phyloP scores from a whole-genome alignment of 805 yeast genomes.

The Zygosaccharomyces kombuchaensis region DNA sequence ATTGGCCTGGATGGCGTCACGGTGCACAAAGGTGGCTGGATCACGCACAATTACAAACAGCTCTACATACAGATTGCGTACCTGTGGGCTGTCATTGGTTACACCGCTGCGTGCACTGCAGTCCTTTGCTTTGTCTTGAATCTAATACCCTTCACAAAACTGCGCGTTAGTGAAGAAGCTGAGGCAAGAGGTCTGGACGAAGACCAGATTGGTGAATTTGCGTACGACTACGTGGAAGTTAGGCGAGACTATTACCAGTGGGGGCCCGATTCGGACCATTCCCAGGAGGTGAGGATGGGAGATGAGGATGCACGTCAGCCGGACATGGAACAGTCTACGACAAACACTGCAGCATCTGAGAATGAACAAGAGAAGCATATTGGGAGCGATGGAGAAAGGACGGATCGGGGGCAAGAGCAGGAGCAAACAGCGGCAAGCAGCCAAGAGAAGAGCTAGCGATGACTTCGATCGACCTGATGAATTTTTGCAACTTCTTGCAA shows the following conservation, averaged over 20 bases:
- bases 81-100: conserved; percentile 68
- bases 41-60: conserved; percentile 85
- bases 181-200: conserved; percentile 92
- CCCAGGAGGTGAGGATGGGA: conserved; percentile 3
- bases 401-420: background rate
- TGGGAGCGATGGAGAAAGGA: background rate
- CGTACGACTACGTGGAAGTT: conserved; percentile 97
- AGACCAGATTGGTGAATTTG: conserved; percentile 96
- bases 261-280: conserved; percentile 33
- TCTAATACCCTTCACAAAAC: conserved; percentile 72
- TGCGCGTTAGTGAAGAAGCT: conserved; percentile 78
- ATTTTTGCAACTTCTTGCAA: background rate
- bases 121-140: conserved; percentile 69
- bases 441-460: background rate
- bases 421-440: background rate
- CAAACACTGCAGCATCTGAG: conserved; percentile 1
- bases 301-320: background rate
- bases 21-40: conserved; percentile 87
- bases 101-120: conserved; percentile 71
- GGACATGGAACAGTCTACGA: conserved; percentile 2
- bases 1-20: conserved; percentile 87
- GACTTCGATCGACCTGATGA: too few species aligned
- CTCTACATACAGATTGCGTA: conserved; percentile 86
- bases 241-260: conserved; percentile 76
- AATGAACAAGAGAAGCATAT: background rate